These are phyloP conservation scores for Pseudogymnoascus pannorum DNA, from an alignment of 2,329 filamentous ascomycete species.

Conservation along the genomic window DNA sequence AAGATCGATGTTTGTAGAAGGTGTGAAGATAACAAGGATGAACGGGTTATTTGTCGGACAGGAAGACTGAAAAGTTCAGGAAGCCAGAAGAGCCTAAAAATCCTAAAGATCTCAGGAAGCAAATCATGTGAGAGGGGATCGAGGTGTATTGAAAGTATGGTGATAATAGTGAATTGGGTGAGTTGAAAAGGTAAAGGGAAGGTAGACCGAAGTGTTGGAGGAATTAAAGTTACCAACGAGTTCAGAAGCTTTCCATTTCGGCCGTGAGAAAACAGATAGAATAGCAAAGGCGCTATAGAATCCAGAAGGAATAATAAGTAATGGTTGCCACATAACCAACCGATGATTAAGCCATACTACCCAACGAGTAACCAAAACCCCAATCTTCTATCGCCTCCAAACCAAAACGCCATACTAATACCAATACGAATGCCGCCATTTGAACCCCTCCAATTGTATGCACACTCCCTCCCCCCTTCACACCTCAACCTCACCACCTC, in stretches of 20 bases:
- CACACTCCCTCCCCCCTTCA: background rate
- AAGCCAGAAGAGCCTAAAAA: no score
- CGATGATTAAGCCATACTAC: constrained; percentile 1
- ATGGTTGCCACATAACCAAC: background rate
- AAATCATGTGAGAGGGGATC: background rate
- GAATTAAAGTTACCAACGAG: background rate
- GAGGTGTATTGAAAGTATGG: background rate
- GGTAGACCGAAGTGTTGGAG: background rate
- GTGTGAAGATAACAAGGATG: background rate
- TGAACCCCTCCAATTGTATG: background rate
- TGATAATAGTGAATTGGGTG: background rate
- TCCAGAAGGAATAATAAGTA: background rate
- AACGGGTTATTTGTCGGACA: no score
- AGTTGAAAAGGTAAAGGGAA: background rate
- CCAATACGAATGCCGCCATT: background rate
- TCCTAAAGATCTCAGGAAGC: no score
- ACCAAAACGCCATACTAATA: background rate
- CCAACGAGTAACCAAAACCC: background rate
- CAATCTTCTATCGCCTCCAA: background rate
- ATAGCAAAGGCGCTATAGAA: background rate
- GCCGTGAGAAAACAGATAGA: background rate
- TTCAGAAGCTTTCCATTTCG: background rate
- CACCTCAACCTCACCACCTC: background rate
- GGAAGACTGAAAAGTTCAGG: no score
- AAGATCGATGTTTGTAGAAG: background rate